Base-by-base conservation (phyloP, 805 yeast species). In the Grigorovia transvaalensis region DNA sequence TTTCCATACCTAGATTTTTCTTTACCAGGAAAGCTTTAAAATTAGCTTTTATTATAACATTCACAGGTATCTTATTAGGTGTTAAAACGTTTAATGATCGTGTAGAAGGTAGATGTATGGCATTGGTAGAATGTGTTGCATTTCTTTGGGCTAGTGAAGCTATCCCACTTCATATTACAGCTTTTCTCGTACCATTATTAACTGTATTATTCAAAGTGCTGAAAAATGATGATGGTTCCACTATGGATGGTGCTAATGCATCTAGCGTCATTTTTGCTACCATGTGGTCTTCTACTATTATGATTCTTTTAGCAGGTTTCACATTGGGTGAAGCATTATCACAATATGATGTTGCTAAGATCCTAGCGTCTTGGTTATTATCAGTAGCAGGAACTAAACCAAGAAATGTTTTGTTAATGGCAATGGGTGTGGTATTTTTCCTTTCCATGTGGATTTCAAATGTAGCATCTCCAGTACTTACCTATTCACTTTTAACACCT, bases 71-170 rank as follows among this genome's bases (percentile, higher is more conserved):
- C 12, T 67, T 83, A 40, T 63, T 82, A 50, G 76, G 77, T 51
- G 79, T 82, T 43, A 75, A 79, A 55, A 82, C 88, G 0, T 76
- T 83, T 54, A 76, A 81, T 54, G 86, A 82, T 60, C 70, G 70
- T 42, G 80, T 77, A 4, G 80, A 83, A 62, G 77, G 75, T 58
- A 76, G 84, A 59, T 79, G 85, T 65, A 75, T 83, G 74, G 86
- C 87, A 6, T 71, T 82, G 27, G 77, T 82, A 45, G 84, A 76
- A 11, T 78, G 84, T 56, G 63, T 72, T 66, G 72, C 97, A 0
- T 67, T 91, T 46, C 71, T 88, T 46, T 91, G 98, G 98, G 97
- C 98, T 0, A 85, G 96, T 11, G 99, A 91, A 64, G 85, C 96
- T 0, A 79, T 91, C 55, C 98, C 98, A 9, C 73, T 91, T 47